Base-by-base conservation (phyloP, 2,329 filamentous ascomycete species). In the Sclerotinia nivalis region DNA sequence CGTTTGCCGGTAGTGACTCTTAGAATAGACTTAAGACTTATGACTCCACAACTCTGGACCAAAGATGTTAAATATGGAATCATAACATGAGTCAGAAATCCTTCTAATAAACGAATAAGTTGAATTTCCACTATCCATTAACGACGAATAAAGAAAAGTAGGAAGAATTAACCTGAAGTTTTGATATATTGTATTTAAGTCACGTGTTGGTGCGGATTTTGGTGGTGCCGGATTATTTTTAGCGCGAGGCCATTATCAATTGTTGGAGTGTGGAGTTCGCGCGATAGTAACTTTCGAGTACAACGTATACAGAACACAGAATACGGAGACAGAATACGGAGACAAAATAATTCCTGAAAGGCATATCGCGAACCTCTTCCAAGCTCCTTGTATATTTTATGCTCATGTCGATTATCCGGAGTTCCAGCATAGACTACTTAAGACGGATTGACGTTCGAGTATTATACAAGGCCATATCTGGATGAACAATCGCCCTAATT, bases 361-460 rank as follows among this genome's bases (percentile, higher is more conserved):
- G 7, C 8, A 25, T n/a, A 56, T 43, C 5, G 22, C 40, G 50
- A 54, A 34, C 3, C 13, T 13, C 45, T 18, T 49, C 62, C 47
- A 22, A n/a, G 34, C 15, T 56, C 56, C 9, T 56, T 66, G 37
- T 28, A 59, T 69, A 25, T 56, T 68, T 58, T 55, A 71, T 59
- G 65, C 72, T 67, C 68, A 76, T 76, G 74, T 72, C 71, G 69
- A 73, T 34, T 56, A 67, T 37, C 28, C 66, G 25, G 18, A 62
- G 34, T 70, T 50, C 15, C 43, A 55, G 22, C 28, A 68, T 43
- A 68, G 49, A 47, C 43, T 40, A 50, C 31, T 54, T 68, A n/a
- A 56, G 62, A 55, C 71, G 69, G 56, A 66, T 68, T 22, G 47
- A 64, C 34, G 47, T 34, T 47, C 58, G 49, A 69, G 49, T 65